Percentiles rank a stretch among this genome's conserved stretches.
phyloP scores from a whole-genome alignment of 2,329 filamentous ascomycete species.

The Arthrobotrys megalospora region DNA sequence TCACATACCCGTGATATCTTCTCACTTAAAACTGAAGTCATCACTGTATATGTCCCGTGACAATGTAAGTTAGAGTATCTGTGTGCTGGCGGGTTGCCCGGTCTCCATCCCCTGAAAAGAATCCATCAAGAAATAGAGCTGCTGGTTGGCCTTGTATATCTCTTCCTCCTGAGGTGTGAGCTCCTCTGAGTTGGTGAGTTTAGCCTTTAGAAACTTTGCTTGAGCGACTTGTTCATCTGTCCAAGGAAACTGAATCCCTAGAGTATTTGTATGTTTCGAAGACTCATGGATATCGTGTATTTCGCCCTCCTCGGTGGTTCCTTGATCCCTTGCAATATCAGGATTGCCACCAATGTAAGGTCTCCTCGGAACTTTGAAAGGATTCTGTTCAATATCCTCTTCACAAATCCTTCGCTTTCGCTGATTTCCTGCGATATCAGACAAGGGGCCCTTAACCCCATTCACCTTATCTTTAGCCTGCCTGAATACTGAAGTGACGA shows the following conservation, averaged over 20 bases:
- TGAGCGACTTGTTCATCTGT: conserved; percentile 14
- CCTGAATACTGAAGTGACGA: conserved; percentile 5
- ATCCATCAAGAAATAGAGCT: conserved; percentile 9
- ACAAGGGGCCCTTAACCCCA: conserved; percentile 5
- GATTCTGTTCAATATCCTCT: neutral
- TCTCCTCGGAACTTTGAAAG: neutral
- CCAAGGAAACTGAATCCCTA: conserved; percentile 6
- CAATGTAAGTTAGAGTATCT: neutral
- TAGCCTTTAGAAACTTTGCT: conserved; percentile 9
- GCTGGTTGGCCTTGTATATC: neutral
- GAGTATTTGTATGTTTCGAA: neutral
- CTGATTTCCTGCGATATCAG: neutral
- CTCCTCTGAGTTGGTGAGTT: neutral
- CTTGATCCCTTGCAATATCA: neutral
- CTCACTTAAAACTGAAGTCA: neutral
- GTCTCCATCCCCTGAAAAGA: conserved; percentile 2
- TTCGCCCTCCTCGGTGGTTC: neutral
- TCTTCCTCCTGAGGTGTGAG: conserved; percentile 4
- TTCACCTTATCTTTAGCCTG: conserved; percentile 13
- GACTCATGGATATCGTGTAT: neutral
- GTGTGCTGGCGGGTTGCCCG: neutral
- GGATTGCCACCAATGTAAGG: neutral
- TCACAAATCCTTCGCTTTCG: neutral
- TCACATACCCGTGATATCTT: neutral
- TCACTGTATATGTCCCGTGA: neutral